A percentile compares a stretch with the other conserved stretches of the same genome.
Evolutionary conservation across 768 basidiomycete genomes (phyloP).

Genomic region (Lentinula detonsa): DNA sequence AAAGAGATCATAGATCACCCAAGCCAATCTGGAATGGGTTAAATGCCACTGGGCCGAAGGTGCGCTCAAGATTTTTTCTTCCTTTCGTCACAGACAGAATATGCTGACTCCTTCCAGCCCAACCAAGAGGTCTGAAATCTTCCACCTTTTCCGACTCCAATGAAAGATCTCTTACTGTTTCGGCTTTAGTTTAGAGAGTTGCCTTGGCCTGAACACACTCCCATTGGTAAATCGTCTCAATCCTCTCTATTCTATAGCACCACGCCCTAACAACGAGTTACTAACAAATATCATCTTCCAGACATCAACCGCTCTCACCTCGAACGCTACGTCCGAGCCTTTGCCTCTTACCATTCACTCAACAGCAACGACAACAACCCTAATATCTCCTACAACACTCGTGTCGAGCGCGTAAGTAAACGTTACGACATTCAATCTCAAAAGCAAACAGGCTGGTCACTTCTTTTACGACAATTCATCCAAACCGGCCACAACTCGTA

Average conservation of each 20-base stretch:
- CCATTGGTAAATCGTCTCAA: conserved; percentile 21
- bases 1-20: conserved; percentile 27
- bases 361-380: conserved; percentile 37
- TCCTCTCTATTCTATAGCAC: too few relatives aligned
- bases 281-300: conserved; percentile 1
- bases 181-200: conserved; percentile 22
- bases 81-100: background rate
- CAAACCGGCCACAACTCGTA: conserved; percentile 11
- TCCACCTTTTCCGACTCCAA: too few relatives aligned
- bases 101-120: background rate
- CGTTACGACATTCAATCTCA: conserved; percentile 19
- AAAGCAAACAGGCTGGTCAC: conserved; percentile 26
- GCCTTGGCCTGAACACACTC: conserved; percentile 23
- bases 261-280: background rate
- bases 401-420: conserved; percentile 41
- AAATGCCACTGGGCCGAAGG: conserved; percentile 27
- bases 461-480: conserved; percentile 26
- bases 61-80: conserved; percentile 11
- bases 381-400: conserved; percentile 36
- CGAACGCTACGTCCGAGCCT: conserved; percentile 32
- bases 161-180: background rate
- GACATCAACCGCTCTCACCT: conserved; percentile 27
- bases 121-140: conserved; percentile 7
- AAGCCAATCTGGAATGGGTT: conserved; percentile 30
- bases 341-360: conserved; percentile 33